phyloP scores from a whole-genome alignment of 2,329 filamentous ascomycete species.

The Arachnomyces sp. region DNA sequence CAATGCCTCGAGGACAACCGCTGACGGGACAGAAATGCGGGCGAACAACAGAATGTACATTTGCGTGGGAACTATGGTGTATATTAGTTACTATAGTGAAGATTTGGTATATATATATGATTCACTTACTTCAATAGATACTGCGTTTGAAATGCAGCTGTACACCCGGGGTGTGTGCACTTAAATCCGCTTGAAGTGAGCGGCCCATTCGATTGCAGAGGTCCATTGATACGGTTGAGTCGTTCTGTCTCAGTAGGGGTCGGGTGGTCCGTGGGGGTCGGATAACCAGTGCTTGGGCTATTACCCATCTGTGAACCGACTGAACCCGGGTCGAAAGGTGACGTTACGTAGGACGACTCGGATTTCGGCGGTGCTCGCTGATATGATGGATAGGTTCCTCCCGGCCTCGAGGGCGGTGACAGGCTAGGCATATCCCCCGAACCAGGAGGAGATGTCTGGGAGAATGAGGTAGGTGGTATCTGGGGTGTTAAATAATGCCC shows the following conservation, averaged over 20 bases:
- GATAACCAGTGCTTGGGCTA: slow-evolving; percentile 31
- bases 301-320: slow-evolving; percentile 22
- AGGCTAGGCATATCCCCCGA: slow-evolving; percentile 28
- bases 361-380: slow-evolving; percentile 23
- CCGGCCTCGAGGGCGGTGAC: slow-evolving; percentile 21
- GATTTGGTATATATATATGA: not conserved
- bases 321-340: slow-evolving; percentile 21
- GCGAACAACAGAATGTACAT: slow-evolving; percentile 57
- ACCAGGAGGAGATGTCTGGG: slow-evolving; percentile 32
- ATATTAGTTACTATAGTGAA: slow-evolving; percentile 6
- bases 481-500: slow-evolving; percentile 9
- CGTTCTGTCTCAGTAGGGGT: slow-evolving; percentile 18
- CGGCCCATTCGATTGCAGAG: slow-evolving; percentile 19
- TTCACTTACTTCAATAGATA: slow-evolving; percentile 54
- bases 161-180: slow-evolving; percentile 51
- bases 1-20: slow-evolving; percentile 51
- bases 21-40: slow-evolving; percentile 57
- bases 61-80: slow-evolving; percentile 40
- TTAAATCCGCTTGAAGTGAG: slow-evolving; percentile 35
- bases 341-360: slow-evolving; percentile 20
- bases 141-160: slow-evolving; percentile 57
- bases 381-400: slow-evolving; percentile 21
- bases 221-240: slow-evolving; percentile 13
- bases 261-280: slow-evolving; percentile 33
- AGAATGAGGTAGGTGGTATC: slow-evolving; percentile 28